phyloP scores from a whole-genome alignment of 352 stramenopile species.

The Globisporangium yorkense region DNA sequence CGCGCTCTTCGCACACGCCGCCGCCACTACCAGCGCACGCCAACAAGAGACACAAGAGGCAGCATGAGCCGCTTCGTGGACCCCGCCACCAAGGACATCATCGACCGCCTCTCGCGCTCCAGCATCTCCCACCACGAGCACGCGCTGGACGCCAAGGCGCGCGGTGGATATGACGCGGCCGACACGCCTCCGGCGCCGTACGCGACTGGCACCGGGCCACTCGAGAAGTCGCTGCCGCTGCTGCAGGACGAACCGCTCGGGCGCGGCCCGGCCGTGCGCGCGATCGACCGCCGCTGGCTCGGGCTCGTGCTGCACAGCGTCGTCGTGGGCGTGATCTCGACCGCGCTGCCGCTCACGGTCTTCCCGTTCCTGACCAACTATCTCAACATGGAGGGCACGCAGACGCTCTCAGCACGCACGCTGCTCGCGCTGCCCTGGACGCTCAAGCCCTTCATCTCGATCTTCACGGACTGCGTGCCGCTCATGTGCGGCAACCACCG shows the following conservation, averaged over 20 bases:
- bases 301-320: conserved; percentile 49
- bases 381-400: conserved; percentile 26
- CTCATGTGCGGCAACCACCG: conserved; percentile 16
- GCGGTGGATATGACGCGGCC: conserved; percentile 4
- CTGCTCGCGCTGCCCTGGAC: conserved; percentile 34
- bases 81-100: conserved; percentile 23
- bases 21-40: too few relatives aligned
- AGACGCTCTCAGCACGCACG: conserved; percentile 19
- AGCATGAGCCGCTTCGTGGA: conserved; percentile 25
- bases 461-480: conserved; percentile 58
- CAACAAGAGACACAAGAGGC: too few relatives aligned
- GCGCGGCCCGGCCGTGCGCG: conserved; percentile 7
- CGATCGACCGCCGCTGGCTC: conserved; percentile 33
- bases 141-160: too few relatives aligned
- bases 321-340: conserved; percentile 47
- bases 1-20: too few relatives aligned
- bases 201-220: background rate
- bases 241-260: conserved; percentile 4
- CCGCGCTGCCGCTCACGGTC: conserved; percentile 38
- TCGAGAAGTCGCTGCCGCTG: background rate
- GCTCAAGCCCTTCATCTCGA: conserved; percentile 58
- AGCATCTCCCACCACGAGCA: conserved; percentile 13
- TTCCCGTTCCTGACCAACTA: conserved; percentile 65
- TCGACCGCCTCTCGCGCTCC: conserved; percentile 27
- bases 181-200: conserved; percentile 2